phyloP scores from a whole-genome alignment of 2,329 filamentous ascomycete genomes.

The Chrysoporthe cubensis region DNA sequence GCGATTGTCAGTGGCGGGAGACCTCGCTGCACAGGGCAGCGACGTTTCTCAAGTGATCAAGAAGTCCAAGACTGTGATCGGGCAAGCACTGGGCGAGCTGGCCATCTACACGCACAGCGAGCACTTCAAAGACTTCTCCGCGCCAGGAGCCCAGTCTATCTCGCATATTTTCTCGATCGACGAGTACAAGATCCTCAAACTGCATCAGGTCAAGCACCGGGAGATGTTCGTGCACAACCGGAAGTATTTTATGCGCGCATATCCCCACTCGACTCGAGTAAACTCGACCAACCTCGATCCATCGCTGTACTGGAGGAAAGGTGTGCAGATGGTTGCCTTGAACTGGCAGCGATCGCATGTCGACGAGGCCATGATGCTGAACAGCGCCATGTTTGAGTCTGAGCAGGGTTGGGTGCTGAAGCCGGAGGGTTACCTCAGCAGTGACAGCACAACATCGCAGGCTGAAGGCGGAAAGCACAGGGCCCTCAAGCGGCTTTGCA shows the following conservation, averaged over 20 bases:
- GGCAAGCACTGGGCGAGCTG: conserved; percentile 71
- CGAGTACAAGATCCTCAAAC: conserved; percentile 72
- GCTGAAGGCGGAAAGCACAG: conserved; percentile 51
- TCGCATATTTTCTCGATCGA: conserved; percentile 85
- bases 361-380: conserved; percentile 93
- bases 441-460: conserved; percentile 45
- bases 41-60: conserved; percentile 53
- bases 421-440: conserved; percentile 70
- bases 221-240: conserved; percentile 88
- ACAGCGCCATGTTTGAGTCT: conserved; percentile 94
- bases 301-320: conserved; percentile 86
- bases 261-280: conserved; percentile 78
- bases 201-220: conserved; percentile 65
- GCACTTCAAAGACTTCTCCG: conserved; percentile 73
- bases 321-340: conserved; percentile 95
- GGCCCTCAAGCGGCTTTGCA: conserved; percentile 64
- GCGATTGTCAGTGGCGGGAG: conserved; percentile 28
- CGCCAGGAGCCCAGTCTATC: conserved; percentile 62
- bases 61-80: conserved; percentile 63
- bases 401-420: conserved; percentile 86
- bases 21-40: conserved; percentile 14
- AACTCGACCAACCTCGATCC: conserved; percentile 95
- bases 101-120: conserved; percentile 88
- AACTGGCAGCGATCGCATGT: conserved; percentile 86
- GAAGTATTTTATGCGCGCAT: conserved; percentile 86